Base-by-base conservation (phyloP, 192 early-diverging fungal species). In the Backusella liffmaniae region DNA sequence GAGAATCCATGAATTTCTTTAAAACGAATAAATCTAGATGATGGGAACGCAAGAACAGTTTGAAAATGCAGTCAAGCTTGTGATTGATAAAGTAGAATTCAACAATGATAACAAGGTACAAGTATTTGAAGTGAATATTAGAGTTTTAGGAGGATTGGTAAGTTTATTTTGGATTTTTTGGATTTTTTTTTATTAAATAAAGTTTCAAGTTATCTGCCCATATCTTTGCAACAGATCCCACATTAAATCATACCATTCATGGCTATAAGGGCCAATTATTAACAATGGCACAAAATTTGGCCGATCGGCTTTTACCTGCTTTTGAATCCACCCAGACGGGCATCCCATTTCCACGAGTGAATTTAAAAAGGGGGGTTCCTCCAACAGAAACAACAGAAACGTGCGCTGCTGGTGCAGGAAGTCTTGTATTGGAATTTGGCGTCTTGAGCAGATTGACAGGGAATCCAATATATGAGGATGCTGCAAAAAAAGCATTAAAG, bases 51-150 rank as follows among this genome's bases (percentile, higher is more conserved):
- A 82, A 35, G 72, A 72, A 18, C 88, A 76, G 70, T 97, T 97
- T 84, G 85, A 90, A 35, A 35, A 87, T 32, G 89, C 90, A 15
- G 88, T 96, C 30, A 72, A 78, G 10, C 80, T 89, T 39, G 88
- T 91, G 30, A 85, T 93, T 44, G 75, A 92, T 34, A 82, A 89
- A 21, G 87, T 95, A 0, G 78, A 84, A 29, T 97, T 97, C 78
- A 86, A 97, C 80, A 84, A 91, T 74, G 91, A 99, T 83, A 91
- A 87, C 67, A 88, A 93, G 66, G 95, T 99, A 6, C 96, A 97
- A 82, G 94, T 98, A 12, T 99, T 99, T 87, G 97, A 99, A 84
- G 88, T 93, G 30, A 97, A 94, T 41, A 99, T 99, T 68, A 85
- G 97, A 30, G 88, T 94, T 65, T 82, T 99, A 13, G 97, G 97